A percentile compares a stretch with the other conserved stretches of the same genome.
Evolutionary conservation across 768 basidiomycete genomes (phyloP).

Genomic region (Russula ochroleuca): DNA sequence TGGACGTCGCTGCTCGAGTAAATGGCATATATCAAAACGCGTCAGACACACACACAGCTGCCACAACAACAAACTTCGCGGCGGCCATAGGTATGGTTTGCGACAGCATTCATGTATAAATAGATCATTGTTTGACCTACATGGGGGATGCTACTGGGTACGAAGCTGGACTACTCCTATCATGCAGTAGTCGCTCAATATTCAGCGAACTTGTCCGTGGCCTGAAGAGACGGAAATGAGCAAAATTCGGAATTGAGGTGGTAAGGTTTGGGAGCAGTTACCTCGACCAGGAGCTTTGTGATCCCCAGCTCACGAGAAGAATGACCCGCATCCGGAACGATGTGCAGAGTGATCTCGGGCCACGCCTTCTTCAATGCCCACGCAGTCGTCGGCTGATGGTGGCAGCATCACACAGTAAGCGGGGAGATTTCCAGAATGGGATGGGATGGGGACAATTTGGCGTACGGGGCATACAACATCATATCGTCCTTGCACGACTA

Average conservation of each 20-base stretch:
- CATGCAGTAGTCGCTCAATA: slow-evolving; percentile 26
- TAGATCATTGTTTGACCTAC: neutral
- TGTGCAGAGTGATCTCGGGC: slow-evolving; percentile 70
- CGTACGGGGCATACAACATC: slow-evolving; percentile 82
- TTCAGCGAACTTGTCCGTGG: slow-evolving; percentile 44
- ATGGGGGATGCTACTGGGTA: slow-evolving; percentile 2
- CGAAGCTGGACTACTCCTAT: neutral
- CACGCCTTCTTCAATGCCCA: slow-evolving; percentile 77
- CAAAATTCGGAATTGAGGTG: neutral
- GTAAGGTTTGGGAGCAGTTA: slow-evolving; percentile 27
- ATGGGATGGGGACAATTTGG: slow-evolving; percentile 31
- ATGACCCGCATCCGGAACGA: slow-evolving; percentile 86
- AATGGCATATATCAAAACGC: neutral
- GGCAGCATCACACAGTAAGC: neutral
- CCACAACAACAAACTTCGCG: neutral
- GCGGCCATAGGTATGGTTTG: neutral
- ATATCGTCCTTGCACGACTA: slow-evolving; percentile 83
- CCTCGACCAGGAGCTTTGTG: slow-evolving; percentile 66
- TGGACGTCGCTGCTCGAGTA: neutral
- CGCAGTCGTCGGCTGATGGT: slow-evolving; percentile 65
- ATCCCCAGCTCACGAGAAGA: slow-evolving; percentile 75
- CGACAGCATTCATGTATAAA: neutral
- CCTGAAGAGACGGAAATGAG: slow-evolving; percentile 31
- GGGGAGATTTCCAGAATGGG: neutral
- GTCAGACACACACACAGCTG: neutral